A percentile compares a stretch with the other conserved stretches of the same genome.
Evolutionary conservation across 179 eudicot genomes (phyloP).

Genomic region (Corrigiola litoralis): DNA sequence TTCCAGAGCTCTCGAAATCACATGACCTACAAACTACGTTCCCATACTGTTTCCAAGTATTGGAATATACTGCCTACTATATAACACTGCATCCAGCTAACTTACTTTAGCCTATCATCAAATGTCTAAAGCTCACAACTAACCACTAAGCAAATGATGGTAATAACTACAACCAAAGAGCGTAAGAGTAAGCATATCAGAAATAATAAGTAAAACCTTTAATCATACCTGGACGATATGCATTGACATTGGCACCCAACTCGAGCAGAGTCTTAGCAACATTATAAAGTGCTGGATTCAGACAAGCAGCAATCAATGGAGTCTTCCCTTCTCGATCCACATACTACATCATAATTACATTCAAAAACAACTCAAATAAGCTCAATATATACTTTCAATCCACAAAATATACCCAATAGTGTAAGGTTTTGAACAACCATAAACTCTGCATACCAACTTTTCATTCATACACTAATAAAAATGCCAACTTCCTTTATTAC

Average conservation of each 20-base stretch:
- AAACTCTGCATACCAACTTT: neutral
- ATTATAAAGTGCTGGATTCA: slow-evolving; percentile 50
- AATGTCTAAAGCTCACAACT: no score
- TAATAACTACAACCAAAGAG: neutral
- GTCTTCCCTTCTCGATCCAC: slow-evolving; percentile 87
- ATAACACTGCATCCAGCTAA: no score
- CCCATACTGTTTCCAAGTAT: no score
- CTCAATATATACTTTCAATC: no score
- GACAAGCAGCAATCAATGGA: slow-evolving; percentile 65
- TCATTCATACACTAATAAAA: no score
- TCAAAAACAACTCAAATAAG: no score
- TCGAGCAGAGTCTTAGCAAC: slow-evolving; percentile 84
- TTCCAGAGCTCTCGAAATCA: no score
- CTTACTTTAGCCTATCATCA: no score
- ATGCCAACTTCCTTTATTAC: no score
- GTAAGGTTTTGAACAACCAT: neutral
- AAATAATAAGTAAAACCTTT: neutral
- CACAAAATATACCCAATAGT: neutral
- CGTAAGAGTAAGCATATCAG: neutral
- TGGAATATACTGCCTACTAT: no score
- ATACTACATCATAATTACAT: slow-evolving; percentile 56
- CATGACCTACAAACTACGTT: no score
- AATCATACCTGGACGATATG: slow-evolving; percentile 70
- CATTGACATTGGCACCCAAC: slow-evolving; percentile 92
- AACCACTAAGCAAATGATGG: no score